Evolutionary conservation across 2,329 filamentous ascomycete species (phyloP).

Genomic region (Talaromyces islandicus): DNA sequence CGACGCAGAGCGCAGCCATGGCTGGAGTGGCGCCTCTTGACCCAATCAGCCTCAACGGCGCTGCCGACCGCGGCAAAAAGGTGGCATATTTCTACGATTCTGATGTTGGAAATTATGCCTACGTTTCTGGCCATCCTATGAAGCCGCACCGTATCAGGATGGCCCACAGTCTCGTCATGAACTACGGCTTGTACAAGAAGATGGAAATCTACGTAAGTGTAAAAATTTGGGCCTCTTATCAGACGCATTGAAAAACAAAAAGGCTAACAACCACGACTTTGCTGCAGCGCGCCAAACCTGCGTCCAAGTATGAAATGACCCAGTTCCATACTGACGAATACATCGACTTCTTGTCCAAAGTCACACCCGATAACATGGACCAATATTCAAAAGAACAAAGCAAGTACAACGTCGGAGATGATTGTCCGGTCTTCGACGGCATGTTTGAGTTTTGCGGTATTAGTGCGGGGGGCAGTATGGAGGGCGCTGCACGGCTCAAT

Average conservation of each 20-base stretch:
- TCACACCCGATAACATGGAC: constrained; percentile 99
- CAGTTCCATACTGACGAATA: constrained; percentile 71
- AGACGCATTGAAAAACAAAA: neutral
- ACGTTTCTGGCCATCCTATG: constrained; percentile 69
- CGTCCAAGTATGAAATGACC: constrained; percentile 65
- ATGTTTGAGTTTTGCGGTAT: constrained; percentile 67
- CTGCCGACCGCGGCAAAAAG: constrained; percentile 61
- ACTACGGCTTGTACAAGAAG: constrained; percentile 67
- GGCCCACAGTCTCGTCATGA: constrained; percentile 62
- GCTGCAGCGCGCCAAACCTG: constrained; percentile 68
- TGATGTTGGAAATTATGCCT: constrained; percentile 97
- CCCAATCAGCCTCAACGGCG: constrained; percentile 44
- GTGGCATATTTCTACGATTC: constrained; percentile 98
- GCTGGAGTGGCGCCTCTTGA: constrained; percentile 35
- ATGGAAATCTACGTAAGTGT: constrained; percentile 62
- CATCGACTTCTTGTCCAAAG: constrained; percentile 70
- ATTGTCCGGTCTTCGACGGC: constrained; percentile 62
- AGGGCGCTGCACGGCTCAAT: constrained; percentile 63
- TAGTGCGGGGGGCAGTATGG: constrained; percentile 64
- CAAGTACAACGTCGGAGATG: constrained; percentile 64
- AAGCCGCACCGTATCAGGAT: constrained; percentile 64
- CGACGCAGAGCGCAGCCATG: constrained; percentile 6
- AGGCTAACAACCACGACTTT: constrained; percentile 16
- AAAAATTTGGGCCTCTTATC: neutral
- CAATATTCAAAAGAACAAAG: constrained; percentile 84